These are phyloP conservation scores for Canna indica DNA, from an alignment of 176 grass and related monocot species.

Conservation along the genomic window DNA sequence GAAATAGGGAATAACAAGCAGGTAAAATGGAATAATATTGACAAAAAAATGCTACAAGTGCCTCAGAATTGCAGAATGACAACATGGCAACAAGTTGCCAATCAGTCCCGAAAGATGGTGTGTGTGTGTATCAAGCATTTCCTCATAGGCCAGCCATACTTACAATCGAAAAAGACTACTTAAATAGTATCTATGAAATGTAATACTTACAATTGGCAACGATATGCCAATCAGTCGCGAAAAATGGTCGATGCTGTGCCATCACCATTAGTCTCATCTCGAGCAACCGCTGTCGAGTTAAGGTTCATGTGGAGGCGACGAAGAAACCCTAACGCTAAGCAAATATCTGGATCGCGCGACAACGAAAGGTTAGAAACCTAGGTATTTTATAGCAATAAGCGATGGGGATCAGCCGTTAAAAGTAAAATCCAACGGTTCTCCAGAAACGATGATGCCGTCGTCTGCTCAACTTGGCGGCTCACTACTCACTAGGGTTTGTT, in stretches of 20 bases:
- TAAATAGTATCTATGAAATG: not conserved
- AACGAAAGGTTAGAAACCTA: not conserved
- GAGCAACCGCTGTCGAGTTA: too few species aligned
- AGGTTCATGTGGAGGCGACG: too few species aligned
- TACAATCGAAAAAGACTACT: not conserved
- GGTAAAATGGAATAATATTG: not conserved
- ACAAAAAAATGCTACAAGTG: not conserved
- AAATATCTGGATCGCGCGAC: not conserved
- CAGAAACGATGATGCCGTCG: too few species aligned
- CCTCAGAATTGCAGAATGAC: constrained; percentile 6
- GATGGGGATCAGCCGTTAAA: not conserved
- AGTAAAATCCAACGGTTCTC: not conserved
- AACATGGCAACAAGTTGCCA: not conserved
- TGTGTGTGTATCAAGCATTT: not conserved
- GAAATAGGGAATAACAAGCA: too few species aligned
- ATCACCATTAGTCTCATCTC: too few species aligned
- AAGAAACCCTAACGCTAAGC: not conserved
- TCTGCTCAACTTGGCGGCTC: too few species aligned
- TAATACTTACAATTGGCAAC: too few species aligned
- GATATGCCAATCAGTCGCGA: too few species aligned
- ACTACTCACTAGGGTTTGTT: too few species aligned
- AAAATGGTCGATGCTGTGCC: too few species aligned
- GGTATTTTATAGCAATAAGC: not conserved
- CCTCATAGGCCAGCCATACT: not conserved
- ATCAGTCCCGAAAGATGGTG: constrained; percentile 13